Percentiles rank a stretch among this genome's conserved stretches.
Evolutionary conservation across 129 eudicot genomes (phyloP).

Genomic region (Saposhnikovia divaricata): DNA sequence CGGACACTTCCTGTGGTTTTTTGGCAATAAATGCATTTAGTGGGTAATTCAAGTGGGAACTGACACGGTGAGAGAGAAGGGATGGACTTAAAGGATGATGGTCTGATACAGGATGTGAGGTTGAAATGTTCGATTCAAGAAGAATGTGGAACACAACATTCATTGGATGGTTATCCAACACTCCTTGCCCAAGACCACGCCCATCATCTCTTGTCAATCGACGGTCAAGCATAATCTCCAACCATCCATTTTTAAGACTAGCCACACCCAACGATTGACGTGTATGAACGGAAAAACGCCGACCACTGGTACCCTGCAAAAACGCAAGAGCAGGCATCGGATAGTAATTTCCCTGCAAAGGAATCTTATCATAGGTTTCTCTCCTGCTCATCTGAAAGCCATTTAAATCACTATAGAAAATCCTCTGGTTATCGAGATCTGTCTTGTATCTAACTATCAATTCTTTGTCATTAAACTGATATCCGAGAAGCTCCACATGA

Average conservation of each 20-base stretch:
- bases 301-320: constrained; percentile 67
- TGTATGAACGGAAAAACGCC: constrained; percentile 80
- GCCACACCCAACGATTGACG: constrained; percentile 90
- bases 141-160: constrained; percentile 70
- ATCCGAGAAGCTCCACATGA: constrained; percentile 86
- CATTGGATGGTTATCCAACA: constrained; percentile 80
- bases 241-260: constrained; percentile 75
- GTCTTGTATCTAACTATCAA: constrained; percentile 81
- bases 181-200: constrained; percentile 99
- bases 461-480: constrained; percentile 69
- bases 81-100: constrained; percentile 64
- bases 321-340: constrained; percentile 98
- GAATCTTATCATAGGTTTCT: constrained; percentile 92
- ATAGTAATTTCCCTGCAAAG: constrained; percentile 90
- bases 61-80: constrained; percentile 79
- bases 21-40: constrained; percentile 69
- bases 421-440: constrained; percentile 56
- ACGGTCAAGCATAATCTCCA: constrained; percentile 94
- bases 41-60: constrained; percentile 85
- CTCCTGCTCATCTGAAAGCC: constrained; percentile 98
- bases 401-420: constrained; percentile 82
- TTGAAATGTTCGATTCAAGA: constrained; percentile 61
- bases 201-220: constrained; percentile 82
- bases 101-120: constrained; percentile 30
- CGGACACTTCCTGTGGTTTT: constrained; percentile 55